Conservation (phyloP, 1,284 basidiomycete genomes). For the Lentinula novae-zelandiae region DNA sequence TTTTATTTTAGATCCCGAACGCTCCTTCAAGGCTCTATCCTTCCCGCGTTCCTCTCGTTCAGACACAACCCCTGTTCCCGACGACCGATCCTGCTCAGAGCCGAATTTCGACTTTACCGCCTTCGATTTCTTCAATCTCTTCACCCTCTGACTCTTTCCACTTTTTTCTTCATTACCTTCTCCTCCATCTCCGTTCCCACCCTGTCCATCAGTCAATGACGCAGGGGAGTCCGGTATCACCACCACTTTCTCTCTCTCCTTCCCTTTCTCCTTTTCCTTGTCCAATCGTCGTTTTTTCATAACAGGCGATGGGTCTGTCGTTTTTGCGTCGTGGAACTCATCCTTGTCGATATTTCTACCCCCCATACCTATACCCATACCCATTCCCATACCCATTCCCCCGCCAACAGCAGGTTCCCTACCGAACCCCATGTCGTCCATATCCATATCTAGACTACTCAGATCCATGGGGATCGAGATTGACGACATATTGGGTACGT, state of each 20-base stretch:
- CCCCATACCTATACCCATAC: too few species aligned
- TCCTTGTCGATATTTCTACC: not conserved
- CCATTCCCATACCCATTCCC: not conserved
- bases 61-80: not conserved
- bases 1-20: not conserved
- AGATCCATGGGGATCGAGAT: not conserved
- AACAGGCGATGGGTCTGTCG: not conserved
- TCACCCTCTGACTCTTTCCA: not conserved
- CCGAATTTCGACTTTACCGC: not conserved
- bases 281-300: not conserved
- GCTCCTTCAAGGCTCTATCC: not conserved
- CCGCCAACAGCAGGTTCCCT: not conserved
- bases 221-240: not conserved
- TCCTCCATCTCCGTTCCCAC: not conserved
- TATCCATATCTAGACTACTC: not conserved
- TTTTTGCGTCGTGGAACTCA: not conserved
- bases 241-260: not conserved
- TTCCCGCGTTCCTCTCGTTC: not conserved
- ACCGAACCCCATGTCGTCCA: not conserved
- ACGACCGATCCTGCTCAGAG: not conserved
- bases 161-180: not conserved
- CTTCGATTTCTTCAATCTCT: not conserved
- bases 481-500: not conserved
- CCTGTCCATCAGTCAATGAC: not conserved
- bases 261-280: not conserved